Percentiles rank a stretch among this genome's conserved stretches.
phyloP scores from a whole-genome alignment of 1,139 yeast genomes.

The Yamadazyma sp. region DNA sequence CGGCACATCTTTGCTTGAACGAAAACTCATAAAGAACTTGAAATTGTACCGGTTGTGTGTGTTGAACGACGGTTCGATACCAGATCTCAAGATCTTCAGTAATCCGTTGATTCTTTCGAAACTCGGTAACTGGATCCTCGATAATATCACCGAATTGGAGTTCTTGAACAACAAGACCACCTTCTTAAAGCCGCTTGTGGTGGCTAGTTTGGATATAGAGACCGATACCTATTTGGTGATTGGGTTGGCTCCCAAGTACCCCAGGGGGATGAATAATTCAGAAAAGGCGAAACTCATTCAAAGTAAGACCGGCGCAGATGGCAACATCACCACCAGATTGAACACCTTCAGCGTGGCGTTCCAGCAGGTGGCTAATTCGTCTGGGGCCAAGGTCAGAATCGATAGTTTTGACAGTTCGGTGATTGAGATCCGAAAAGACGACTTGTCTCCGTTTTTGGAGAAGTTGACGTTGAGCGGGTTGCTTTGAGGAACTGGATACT shows the following conservation, averaged over 20 bases:
- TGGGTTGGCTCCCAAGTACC: constrained; percentile 84
- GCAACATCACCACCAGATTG: constrained; percentile 41
- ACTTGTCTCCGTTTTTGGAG: constrained; percentile 84
- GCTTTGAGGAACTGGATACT: constrained; percentile 19
- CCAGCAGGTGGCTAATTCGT: constrained; percentile 76
- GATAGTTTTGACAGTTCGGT: constrained; percentile 95
- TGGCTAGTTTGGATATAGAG: constrained; percentile 76
- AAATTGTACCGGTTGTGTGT: constrained; percentile 84
- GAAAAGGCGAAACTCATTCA: constrained; percentile 41
- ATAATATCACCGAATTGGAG: constrained; percentile 82
- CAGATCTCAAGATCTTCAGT: constrained; percentile 72
- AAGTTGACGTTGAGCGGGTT: constrained; percentile 54
- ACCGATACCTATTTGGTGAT: constrained; percentile 85
- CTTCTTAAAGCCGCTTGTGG: constrained; percentile 74
- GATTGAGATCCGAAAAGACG: constrained; percentile 86
- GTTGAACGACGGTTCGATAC: constrained; percentile 75
- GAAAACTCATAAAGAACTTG: constrained; percentile 75
- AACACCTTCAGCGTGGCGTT: constrained; percentile 90
- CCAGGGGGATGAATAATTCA: constrained; percentile 55
- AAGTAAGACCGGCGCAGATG: constrained; percentile 16
- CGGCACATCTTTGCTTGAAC: constrained; percentile 85
- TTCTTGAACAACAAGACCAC: constrained; percentile 33
- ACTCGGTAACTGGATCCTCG: constrained; percentile 88
- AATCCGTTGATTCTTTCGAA: constrained; percentile 86
- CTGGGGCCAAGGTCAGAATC: constrained; percentile 86